These are phyloP conservation scores for Solanum arcanum DNA, from an alignment of 257 asterid species.

Conservation along the genomic window DNA sequence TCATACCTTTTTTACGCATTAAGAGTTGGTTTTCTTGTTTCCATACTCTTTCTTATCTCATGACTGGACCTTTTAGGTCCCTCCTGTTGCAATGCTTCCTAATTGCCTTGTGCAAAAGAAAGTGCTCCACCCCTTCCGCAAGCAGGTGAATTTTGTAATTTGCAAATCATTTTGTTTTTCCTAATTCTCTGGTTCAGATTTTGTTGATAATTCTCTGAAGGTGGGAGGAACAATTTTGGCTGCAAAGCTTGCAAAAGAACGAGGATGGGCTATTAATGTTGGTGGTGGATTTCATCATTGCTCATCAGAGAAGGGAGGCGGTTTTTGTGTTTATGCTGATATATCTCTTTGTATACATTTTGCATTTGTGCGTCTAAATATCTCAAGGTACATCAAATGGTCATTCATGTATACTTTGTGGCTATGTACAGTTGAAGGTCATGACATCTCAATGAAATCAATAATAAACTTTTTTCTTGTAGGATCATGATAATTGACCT, in stretches of 20 bases:
- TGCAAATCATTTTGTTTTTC: background rate
- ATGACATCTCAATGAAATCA: background rate
- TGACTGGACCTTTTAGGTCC: constrained; percentile 42
- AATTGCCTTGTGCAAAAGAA: constrained; percentile 67
- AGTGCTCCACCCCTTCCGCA: constrained; percentile 80
- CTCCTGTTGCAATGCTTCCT: constrained; percentile 75
- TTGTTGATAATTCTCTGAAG: constrained; percentile 19
- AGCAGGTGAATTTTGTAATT: constrained; percentile 42
- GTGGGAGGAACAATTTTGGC: constrained; percentile 96
- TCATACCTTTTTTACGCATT: background rate
- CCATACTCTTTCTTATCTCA: background rate
- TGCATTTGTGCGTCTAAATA: constrained; percentile 54
- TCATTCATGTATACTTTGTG: background rate
- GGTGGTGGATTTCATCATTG: constrained; percentile 99
- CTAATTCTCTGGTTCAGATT: background rate
- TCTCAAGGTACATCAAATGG: constrained; percentile 49
- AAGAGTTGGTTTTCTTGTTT: background rate
- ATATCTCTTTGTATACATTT: constrained; percentile 82
- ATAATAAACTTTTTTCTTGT: background rate
- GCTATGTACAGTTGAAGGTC: background rate
- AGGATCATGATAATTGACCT: constrained; percentile 97
- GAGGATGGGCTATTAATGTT: constrained; percentile 94
- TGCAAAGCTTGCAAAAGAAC: constrained; percentile 90
- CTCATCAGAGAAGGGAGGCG: constrained; percentile 83
- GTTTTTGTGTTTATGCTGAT: constrained; percentile 91